A percentile compares a stretch with the other conserved stretches of the same genome.
These are phyloP conservation scores for Pharnaceum exiguum DNA, from an alignment of 148 eudicot species.

Conservation along the genomic window DNA sequence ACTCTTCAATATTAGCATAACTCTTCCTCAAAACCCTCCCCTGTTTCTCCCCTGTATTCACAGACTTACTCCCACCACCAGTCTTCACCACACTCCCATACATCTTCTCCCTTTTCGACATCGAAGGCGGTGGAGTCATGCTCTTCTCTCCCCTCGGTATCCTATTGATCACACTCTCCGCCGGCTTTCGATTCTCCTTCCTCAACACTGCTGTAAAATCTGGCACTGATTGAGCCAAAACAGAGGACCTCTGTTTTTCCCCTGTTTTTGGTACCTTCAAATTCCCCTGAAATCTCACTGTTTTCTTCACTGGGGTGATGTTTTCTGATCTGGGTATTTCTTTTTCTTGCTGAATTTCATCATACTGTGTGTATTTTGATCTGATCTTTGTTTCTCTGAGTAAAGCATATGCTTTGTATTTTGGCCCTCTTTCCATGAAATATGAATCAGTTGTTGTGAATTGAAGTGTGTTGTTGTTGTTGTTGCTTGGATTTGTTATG, in stretches of 20 bases:
- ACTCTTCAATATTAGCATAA: constrained; percentile 66
- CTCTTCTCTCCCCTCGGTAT: constrained; percentile 15
- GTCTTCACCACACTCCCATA: constrained; percentile 28
- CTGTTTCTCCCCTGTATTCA: constrained; percentile 66
- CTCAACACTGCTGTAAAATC: constrained; percentile 59
- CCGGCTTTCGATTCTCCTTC: constrained; percentile 78
- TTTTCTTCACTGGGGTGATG: constrained; percentile 46
- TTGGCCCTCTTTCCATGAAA: constrained; percentile 61
- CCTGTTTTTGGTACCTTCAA: constrained; percentile 3
- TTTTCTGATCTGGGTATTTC: constrained; percentile 17
- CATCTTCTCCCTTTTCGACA: constrained; percentile 36
- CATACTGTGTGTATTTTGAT: constrained; percentile 20
- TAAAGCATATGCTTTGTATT: constrained; percentile 61
- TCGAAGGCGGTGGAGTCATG: constrained; percentile 36
- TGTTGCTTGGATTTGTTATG: constrained; percentile 21
- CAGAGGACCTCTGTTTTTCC: constrained; percentile 41
- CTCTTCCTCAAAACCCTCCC: constrained; percentile 50
- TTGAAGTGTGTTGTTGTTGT: constrained; percentile 16
- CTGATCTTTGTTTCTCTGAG: constrained; percentile 62
- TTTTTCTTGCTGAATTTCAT: constrained; percentile 3
- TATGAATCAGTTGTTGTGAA: constrained; percentile 32
- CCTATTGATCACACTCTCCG: constrained; percentile 17
- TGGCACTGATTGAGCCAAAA: constrained; percentile 84
- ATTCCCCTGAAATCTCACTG: constrained; percentile 37
- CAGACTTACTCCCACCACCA: constrained; percentile 27